Base-by-base conservation (phyloP, 371 early-diverging fungal genomes). In the Syncephalis fuscata region DNA sequence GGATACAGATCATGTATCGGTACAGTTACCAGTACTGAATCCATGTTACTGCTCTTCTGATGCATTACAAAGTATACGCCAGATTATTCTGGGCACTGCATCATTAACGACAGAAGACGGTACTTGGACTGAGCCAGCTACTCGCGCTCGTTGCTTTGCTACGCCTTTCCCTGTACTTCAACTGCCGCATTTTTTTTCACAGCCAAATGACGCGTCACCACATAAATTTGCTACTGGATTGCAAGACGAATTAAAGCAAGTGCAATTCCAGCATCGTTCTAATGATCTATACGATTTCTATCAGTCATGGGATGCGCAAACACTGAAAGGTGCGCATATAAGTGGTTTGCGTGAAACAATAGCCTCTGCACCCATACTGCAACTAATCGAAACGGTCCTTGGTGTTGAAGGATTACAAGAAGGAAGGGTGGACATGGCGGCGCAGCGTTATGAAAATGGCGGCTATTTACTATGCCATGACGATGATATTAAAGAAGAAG, bases 281-380 rank as follows among this genome's bases (percentile, higher is more conserved):
- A 80, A 78, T 55, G 80, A 80, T 43, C 57, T 80, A 19, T 80
- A 80, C 56, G 71, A 71, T 48, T 80, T 80, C 50, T 63, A 67
- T 51, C 79, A 80, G 44, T 70, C 74, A 1, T 65, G 66, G 27
- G 76, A 75, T 39, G 51, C 76, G 26, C 68, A 64, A 14, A 55
- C 59, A 5, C 63, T 60, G 7, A 57, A 45, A 21, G 59, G 56
- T 21, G 51, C 55, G 22, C 56, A 65, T 20, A 57, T 80, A 8
- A 55, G 51, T 1, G 60, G 58, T 16, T 61, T 80, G 16, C 59
- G 68, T 39, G 54, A 64, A 43, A 60, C 61, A 14, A 48, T 80
- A 26, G 62, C 70, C 22, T 67, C 72, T 16, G 64, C 62, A 8
- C 54, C 65, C 38, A 76, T 74, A 50, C 63, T 74, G 22, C 44